Evolutionary conservation across 768 basidiomycete genomes (phyloP).

Genomic region (Amanita inopinata): DNA sequence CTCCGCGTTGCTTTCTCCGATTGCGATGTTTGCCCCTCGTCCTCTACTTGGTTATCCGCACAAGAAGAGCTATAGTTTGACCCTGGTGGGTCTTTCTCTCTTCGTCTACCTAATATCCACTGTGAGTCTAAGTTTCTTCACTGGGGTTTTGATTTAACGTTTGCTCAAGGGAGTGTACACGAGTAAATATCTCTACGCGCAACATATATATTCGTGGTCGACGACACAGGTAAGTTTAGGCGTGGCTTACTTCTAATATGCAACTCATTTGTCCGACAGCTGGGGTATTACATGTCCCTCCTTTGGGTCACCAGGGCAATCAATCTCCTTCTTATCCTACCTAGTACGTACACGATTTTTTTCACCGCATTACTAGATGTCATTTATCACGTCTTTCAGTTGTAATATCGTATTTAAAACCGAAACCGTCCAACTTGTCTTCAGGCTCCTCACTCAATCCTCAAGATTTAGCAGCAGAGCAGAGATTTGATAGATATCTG

Average conservation of each 20-base stretch:
- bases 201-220: constrained; percentile 62
- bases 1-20: constrained; percentile 46
- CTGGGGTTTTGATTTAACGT: neutral
- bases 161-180: constrained; percentile 53
- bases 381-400: constrained; percentile 26
- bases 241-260: neutral
- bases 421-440: constrained; percentile 24
- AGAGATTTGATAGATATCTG: constrained; percentile 61
- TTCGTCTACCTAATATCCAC: constrained; percentile 58
- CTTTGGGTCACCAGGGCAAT: constrained; percentile 56
- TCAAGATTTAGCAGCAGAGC: constrained; percentile 44
- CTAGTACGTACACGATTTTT: constrained; percentile 34
- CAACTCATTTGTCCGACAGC: constrained; percentile 19
- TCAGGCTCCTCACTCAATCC: constrained; percentile 16
- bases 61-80: constrained; percentile 66
- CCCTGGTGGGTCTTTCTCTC: constrained; percentile 51
- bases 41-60: constrained; percentile 27
- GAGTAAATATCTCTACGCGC: constrained; percentile 71
- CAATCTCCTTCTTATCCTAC: constrained; percentile 58
- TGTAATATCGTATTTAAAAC: constrained; percentile 53
- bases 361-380: neutral
- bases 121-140: constrained; percentile 28
- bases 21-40: constrained; percentile 60
- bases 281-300: constrained; percentile 70
- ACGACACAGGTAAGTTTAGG: constrained; percentile 39